These are phyloP conservation scores for Phytophthora ramorum DNA, from an alignment of 352 stramenopile genomes.

Conservation along the genomic window DNA sequence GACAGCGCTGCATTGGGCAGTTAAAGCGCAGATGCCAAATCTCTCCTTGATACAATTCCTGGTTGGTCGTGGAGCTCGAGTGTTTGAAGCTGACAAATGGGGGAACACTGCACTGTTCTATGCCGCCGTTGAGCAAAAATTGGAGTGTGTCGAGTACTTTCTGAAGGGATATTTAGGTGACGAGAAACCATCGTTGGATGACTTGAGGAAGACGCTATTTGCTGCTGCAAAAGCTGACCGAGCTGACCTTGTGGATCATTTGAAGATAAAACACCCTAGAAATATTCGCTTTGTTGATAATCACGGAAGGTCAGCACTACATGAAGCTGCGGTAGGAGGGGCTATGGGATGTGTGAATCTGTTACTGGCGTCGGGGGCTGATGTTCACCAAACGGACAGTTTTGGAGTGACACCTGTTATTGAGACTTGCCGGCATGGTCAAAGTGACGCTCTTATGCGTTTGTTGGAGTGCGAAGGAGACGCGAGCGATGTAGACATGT, in stretches of 20 bases:
- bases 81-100: neutral
- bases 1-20: neutral
- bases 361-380: neutral
- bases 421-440: neutral
- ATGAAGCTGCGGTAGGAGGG: neutral
- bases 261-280: neutral
- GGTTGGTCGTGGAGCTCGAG: neutral
- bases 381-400: neutral
- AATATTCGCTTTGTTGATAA: neutral
- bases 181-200: neutral
- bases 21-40: neutral
- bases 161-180: neutral
- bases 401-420: constrained; percentile 6
- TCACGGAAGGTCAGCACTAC: constrained; percentile 1
- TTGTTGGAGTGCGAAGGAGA: constrained; percentile 1
- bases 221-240: neutral
- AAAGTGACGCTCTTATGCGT: neutral
- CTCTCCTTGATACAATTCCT: neutral
- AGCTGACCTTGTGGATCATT: neutral
- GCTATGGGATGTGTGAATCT: neutral
- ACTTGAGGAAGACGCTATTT: neutral
- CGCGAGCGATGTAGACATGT: neutral
- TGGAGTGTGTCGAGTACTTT: neutral
- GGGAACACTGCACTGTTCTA: constrained; percentile 4
- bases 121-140: neutral